Conservation (phyloP, 106 monocot species). For the Platanthera zijinensis region DNA sequence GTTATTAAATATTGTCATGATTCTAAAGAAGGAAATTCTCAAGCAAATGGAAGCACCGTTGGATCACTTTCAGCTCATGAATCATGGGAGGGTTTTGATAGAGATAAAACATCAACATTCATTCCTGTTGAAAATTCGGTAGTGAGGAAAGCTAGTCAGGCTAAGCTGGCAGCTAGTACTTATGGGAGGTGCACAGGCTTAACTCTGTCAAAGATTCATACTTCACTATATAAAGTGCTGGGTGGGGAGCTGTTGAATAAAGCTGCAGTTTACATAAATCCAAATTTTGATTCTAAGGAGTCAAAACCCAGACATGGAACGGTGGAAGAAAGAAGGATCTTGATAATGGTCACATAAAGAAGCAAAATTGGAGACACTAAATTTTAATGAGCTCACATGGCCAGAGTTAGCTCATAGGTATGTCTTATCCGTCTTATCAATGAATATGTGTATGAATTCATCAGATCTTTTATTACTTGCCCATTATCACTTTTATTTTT, state of each 20-base stretch:
- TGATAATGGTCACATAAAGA: slow-evolving; percentile 41
- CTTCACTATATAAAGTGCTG: slow-evolving; percentile 67
- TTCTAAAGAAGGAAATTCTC: slow-evolving; percentile 16
- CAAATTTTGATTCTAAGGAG: slow-evolving; percentile 72
- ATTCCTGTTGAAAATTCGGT: slow-evolving; percentile 54
- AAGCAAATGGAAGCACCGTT: slow-evolving; percentile 26
- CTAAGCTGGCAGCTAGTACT: slow-evolving; percentile 46
- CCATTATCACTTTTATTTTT: too few species aligned
- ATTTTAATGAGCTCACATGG: slow-evolving; percentile 88
- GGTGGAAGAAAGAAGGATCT: slow-evolving; percentile 76
- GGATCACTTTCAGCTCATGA: slow-evolving; percentile 14
- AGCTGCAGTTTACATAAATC: slow-evolving; percentile 62
- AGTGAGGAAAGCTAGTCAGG: slow-evolving; percentile 42
- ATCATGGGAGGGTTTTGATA: slow-evolving; percentile 13
- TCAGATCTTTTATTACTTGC: slow-evolving; percentile 17
- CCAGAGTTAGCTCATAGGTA: slow-evolving; percentile 92
- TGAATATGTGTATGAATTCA: slow-evolving; percentile 50
- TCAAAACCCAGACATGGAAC: slow-evolving; percentile 74
- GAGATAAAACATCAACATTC: slow-evolving; percentile 22
- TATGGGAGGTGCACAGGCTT: slow-evolving; percentile 62
- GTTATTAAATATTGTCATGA: slow-evolving; percentile 1
- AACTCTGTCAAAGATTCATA: slow-evolving; percentile 55
- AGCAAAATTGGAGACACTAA: slow-evolving; percentile 45
- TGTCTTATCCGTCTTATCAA: slow-evolving; percentile 53
- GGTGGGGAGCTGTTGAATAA: slow-evolving; percentile 57